Percentiles rank a stretch among this genome's conserved stretches.
These are phyloP conservation scores for Hippophae rhamnoides DNA, from an alignment of 306 rosid species.

Conservation along the genomic window DNA sequence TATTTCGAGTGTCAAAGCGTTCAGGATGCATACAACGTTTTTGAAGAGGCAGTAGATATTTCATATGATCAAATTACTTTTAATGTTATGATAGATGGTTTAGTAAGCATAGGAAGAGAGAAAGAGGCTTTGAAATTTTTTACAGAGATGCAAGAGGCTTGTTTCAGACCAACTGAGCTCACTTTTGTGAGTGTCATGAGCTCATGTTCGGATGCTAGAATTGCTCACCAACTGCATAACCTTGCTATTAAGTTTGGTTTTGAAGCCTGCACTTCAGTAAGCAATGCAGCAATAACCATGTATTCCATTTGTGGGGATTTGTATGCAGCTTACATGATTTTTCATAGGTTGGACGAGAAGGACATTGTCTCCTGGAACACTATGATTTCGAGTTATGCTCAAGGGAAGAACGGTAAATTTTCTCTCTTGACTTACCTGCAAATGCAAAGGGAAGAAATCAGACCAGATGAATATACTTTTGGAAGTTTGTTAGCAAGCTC, in stretches of 20 bases:
- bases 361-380: conserved; percentile 76
- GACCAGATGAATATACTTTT: conserved; percentile 60
- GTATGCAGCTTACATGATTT: conserved; percentile 35
- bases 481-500: conserved; percentile 60
- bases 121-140: conserved; percentile 51
- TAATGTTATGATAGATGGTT: conserved; percentile 70
- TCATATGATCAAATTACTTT: conserved; percentile 47
- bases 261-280: conserved; percentile 42
- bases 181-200: conserved; percentile 73
- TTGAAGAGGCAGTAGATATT: conserved; percentile 34
- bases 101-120: conserved; percentile 34
- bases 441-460: conserved; percentile 44
- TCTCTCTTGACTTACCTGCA: conserved; percentile 38
- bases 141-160: conserved; percentile 39
- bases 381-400: conserved; percentile 47
- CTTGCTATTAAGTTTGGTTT: conserved; percentile 50
- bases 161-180: conserved; percentile 41
- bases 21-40: conserved; percentile 42
- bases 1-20: conserved; percentile 41
- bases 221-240: conserved; percentile 49
- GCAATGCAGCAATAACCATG: conserved; percentile 68
- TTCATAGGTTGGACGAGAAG: conserved; percentile 36
- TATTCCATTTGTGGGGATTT: conserved; percentile 54
- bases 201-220: conserved; percentile 35
- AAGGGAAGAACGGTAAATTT: conserved; percentile 30